phyloP scores from a whole-genome alignment of 140 eudicot genomes.

The Erigeron philadelphicus region DNA sequence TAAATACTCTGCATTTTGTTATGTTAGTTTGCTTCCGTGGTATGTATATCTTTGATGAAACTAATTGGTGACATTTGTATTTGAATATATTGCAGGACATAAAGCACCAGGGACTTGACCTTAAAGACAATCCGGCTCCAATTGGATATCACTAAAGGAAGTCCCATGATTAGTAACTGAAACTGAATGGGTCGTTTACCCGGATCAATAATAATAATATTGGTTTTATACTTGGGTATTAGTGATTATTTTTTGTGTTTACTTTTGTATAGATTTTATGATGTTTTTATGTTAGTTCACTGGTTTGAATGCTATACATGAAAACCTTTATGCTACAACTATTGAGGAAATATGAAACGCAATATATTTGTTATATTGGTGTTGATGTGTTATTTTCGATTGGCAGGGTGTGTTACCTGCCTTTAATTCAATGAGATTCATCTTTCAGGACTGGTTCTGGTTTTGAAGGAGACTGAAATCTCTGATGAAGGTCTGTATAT shows the following conservation, averaged over 20 bases:
- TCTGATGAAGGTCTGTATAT: not conserved
- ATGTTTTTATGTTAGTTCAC: slow-evolving; percentile 22
- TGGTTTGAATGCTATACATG: slow-evolving; percentile 9
- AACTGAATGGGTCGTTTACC: slow-evolving; percentile 16
- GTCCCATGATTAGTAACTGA: slow-evolving; percentile 1
- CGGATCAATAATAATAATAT: slow-evolving; percentile 21
- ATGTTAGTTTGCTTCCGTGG: not conserved
- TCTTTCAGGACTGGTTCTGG: slow-evolving; percentile 32
- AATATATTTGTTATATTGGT: slow-evolving; percentile 14
- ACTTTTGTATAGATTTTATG: slow-evolving; percentile 16
- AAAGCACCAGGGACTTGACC: slow-evolving; percentile 76
- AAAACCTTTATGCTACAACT: slow-evolving; percentile 19
- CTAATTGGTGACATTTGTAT: slow-evolving; percentile 14
- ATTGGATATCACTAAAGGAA: slow-evolving; percentile 72
- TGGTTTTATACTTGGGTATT: slow-evolving; percentile 18
- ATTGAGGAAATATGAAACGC: slow-evolving; percentile 11
- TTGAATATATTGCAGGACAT: slow-evolving; percentile 61
- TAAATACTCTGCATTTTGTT: slow-evolving; percentile 14
- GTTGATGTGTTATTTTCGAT: slow-evolving; percentile 19
- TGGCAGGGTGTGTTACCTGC: slow-evolving; percentile 36
- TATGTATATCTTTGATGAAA: not conserved
- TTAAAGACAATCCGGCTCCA: slow-evolving; percentile 83
- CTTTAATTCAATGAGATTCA: slow-evolving; percentile 24
- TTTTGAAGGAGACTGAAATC: slow-evolving; percentile 24
- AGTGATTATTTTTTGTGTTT: slow-evolving; percentile 1